Evolutionary conservation across 75 land plant species (phyloP).

Genomic region (Sequoia sempervirens): DNA sequence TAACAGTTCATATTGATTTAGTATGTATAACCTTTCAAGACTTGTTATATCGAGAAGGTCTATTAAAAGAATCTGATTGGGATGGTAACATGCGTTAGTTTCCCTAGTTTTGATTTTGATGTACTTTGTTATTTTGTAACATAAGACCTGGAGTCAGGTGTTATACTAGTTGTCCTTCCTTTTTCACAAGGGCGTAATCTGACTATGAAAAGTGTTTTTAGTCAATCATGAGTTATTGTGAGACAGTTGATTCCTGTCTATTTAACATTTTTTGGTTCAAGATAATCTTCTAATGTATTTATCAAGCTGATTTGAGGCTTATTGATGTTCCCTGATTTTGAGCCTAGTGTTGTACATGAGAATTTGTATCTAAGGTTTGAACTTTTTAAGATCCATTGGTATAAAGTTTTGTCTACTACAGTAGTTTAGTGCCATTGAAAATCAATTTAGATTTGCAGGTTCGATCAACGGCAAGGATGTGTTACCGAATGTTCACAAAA

Average conservation of each 20-base stretch:
- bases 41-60: no score
- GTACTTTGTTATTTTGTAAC: no score
- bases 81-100: no score
- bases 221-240: neutral
- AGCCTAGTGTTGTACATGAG: neutral
- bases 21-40: no score
- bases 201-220: neutral
- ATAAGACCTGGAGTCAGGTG: no score
- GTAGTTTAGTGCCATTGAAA: conserved; percentile 2
- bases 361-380: neutral
- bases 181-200: neutral
- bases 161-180: neutral
- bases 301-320: neutral
- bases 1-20: no score
- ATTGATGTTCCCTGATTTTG: neutral
- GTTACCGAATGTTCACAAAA: conserved; percentile 88
- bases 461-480: conserved; percentile 83
- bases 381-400: neutral
- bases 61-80: no score
- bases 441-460: conserved; percentile 49
- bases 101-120: no score
- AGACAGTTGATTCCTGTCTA: neutral
- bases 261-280: neutral
- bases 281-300: neutral
- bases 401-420: neutral